A percentile compares a stretch with the other conserved stretches of the same genome.
Evolutionary conservation across 1,139 yeast species (phyloP).

Genomic region (Torulaspora globosa): DNA sequence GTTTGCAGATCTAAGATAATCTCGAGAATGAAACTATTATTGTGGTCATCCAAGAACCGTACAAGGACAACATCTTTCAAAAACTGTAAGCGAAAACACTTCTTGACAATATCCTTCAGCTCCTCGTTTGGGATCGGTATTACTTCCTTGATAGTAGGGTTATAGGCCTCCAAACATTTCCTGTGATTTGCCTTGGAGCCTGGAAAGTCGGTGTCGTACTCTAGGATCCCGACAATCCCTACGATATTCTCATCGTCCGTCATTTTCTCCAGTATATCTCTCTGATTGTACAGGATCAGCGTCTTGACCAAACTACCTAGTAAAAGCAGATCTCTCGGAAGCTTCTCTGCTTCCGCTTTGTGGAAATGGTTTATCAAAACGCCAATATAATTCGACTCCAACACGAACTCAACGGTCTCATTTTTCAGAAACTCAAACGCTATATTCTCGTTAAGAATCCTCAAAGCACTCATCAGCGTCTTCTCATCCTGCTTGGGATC

Average conservation of each 20-base stretch:
- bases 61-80: constrained; percentile 84
- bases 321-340: constrained; percentile 53
- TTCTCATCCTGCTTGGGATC: constrained; percentile 45
- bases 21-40: constrained; percentile 56
- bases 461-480: constrained; percentile 49
- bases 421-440: constrained; percentile 54
- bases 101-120: constrained; percentile 56
- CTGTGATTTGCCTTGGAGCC: constrained; percentile 75
- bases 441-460: constrained; percentile 53
- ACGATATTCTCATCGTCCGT: constrained; percentile 57
- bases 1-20: constrained; percentile 33
- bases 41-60: constrained; percentile 73
- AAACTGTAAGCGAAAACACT: constrained; percentile 73
- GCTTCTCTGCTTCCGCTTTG: constrained; percentile 49
- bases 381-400: constrained; percentile 49
- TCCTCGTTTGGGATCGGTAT: constrained; percentile 58
- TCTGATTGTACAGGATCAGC: constrained; percentile 66
- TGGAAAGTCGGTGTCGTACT: constrained; percentile 87
- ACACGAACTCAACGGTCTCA: constrained; percentile 49
- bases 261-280: constrained; percentile 60
- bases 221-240: constrained; percentile 77
- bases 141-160: constrained; percentile 62
- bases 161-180: constrained; percentile 52
- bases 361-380: constrained; percentile 52
- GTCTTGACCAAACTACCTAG: constrained; percentile 72